phyloP scores from a whole-genome alignment of 306 rosid species.

The Vicia villosa region DNA sequence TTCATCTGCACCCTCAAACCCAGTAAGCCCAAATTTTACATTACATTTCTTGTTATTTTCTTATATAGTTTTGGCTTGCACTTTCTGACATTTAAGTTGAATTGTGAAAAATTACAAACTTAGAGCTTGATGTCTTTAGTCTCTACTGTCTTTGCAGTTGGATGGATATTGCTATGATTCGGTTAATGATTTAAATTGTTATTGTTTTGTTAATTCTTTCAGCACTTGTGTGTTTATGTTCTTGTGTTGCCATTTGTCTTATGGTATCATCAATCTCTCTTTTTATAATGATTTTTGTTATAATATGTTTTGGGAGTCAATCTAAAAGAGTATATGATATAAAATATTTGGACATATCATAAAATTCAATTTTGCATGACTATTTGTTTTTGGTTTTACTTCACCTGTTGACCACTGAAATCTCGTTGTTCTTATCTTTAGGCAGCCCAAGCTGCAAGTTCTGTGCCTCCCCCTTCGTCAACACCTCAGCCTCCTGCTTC shows the following conservation, averaged over 20 bases:
- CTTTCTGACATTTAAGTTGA: background rate
- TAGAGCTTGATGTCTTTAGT: slow-evolving; percentile 15
- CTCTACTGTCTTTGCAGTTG: slow-evolving; percentile 8
- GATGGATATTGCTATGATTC: slow-evolving; percentile 22
- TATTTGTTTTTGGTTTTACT: slow-evolving; percentile 8
- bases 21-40: slow-evolving; percentile 18
- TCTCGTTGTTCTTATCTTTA: slow-evolving; percentile 19
- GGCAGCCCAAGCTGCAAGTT: slow-evolving; percentile 42
- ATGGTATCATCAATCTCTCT: background rate
- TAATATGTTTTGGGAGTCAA: slow-evolving; percentile 9
- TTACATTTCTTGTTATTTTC: background rate
- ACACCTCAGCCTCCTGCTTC: slow-evolving; percentile 48
- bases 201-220: slow-evolving; percentile 5
- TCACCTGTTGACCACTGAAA: slow-evolving; percentile 1
- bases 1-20: no score
- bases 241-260: slow-evolving; percentile 20
- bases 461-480: slow-evolving; percentile 41
- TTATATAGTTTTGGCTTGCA: background rate
- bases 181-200: slow-evolving; percentile 19
- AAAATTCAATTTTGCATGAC: background rate
- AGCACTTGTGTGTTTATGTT: background rate
- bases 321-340: background rate
- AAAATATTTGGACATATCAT: background rate
- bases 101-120: background rate
- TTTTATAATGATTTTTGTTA: slow-evolving; percentile 1